Evolutionary conservation across 2,329 filamentous ascomycete species (phyloP), one percentile per base, ranked within the genome.

Genomic region (Claviceps quebecensis): DNA sequence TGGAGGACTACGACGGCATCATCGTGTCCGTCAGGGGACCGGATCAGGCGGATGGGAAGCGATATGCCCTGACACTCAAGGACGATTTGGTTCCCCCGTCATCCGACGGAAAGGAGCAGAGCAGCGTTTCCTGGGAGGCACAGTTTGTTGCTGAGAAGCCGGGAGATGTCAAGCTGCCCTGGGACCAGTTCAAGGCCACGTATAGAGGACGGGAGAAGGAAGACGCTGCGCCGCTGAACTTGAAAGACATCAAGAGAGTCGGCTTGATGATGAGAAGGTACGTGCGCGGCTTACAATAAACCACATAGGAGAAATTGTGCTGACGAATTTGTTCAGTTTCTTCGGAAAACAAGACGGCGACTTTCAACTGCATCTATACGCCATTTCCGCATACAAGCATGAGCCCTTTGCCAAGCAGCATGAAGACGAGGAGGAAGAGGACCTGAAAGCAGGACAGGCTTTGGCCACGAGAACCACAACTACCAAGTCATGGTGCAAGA

Each of bases 181-280:
- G 84, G 81, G 64, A 64, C 13, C 73, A 76, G 23, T 78, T 94
- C 55, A 79, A 77, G 61, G 70, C 86, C 1, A 91, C 83, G 1
- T 93, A 88, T 65, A 73, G 87, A 3, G 87, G 87, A 0, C 78
- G 75, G 59, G 73, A 81, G 54, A 75, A 78, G 61, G 67, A 75
- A 17, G 80, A 84, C 65, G 77, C 77, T 0, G 64, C 72, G 52
- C 72, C 75, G 5, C 63, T 93, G 57, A 71, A 88, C 58, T 59
- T 76, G 55, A 71, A 70, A 47, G 69, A 71, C 44, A 71, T 93
- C 40, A 84, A 78, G 66, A 73, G 84, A 46, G 70, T 91, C 34
- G 83, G 81, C 48, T 72, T 93, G 53, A 90, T 93, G 87, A 85
- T 86, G 73, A 71, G 87, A 63, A 93, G 87, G 86, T 87, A 65